Evolutionary conservation across 228 moss, liverwort and hornwort species (phyloP), one percentile per base, ranked within the genome.

Genomic region (Sphagnum magellanicum): DNA sequence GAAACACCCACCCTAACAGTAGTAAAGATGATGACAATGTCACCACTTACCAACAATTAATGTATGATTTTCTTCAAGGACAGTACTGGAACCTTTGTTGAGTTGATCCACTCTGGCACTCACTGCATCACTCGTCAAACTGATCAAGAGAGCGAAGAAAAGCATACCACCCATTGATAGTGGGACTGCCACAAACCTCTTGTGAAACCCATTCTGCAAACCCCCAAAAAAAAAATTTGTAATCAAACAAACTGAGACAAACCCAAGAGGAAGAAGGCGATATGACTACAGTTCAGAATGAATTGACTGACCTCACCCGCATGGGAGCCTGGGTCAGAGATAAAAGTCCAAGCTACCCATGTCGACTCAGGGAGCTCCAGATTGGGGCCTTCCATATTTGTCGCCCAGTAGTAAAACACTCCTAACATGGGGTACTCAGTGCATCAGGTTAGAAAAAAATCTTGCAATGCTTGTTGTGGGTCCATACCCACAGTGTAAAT

Each of bases 161-260:
- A 84, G 77, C 81, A 85, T 85, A 60, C 85, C 85, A 10, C 81
- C 85, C 72, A 85, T 79, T 49, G 85, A 81, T 71, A 85, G 77
- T 6, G 85, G 85, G 16, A 85, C 85, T 9, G 85, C 85, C 64
- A 85, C 85, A 0, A 85, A 67, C 49, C 85, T 75, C 63, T 72
- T 68, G 13, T 67, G 76, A 11, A 77, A 59, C 59, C 76, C 74
- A 63, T 59, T 70, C 85, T 85, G 17, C 58, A 49, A 61, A 72
- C 0, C 50, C 5, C 13, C 52, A 67, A 50, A 50, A 68, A n/a
- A 6, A 32, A 5, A 12, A 5, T 5, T 10, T 13, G 0, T 66
- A 50, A 32, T 32, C 32, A 32, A 32, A 32, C 32, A 32, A 32
- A 32, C 32, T 32, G 3, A 32, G 32, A 32, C 32, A 32, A 32